Evolutionary conservation across 2,329 filamentous ascomycete species (phyloP), one percentile per base, ranked within the genome.

Genomic region (Myriosclerotinia scirpicola): DNA sequence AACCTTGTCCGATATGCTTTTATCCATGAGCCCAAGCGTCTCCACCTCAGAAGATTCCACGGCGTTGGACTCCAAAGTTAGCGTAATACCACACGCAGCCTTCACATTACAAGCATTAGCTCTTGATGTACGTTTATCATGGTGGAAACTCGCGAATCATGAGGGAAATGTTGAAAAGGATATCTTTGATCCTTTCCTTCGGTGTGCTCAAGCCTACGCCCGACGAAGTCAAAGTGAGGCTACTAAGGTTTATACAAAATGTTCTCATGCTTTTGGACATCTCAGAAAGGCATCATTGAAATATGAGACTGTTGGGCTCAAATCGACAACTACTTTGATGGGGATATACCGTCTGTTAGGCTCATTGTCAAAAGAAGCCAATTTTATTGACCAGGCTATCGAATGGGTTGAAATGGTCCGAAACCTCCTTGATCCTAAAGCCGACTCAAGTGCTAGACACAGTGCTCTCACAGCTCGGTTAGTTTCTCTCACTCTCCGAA

Each of bases 1-100:
- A 60, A 83, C 81, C 0, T 74, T 92, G 1, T 87, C 88, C 0
- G 87, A 90, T 70, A 81, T 82, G 3, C 78, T 93, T 0, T 79
- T 93, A 1, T 84, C 86, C 0, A 77, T 93, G 1, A 85, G 87
- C 38, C 90, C 90, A 1, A 89, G 85, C 72, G 80, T 90, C n/a
- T 86, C 89, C 2, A 80, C 80, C 59, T 83, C 85, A 12, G 85
- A 88, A 52, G 90, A 93, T 72, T 77, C 76, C 4, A 70, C 81
- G 1, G 86, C 86, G 0, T 73, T 78, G 5, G 84, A 89, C 67
- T 77, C 81, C 11, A 81, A 82, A 36, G 76, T 87, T 9, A 85
- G 82, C 68, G 81, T 87, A 4, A 80, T 80, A 1, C 87, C 90
- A 1, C 78, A 82, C 30, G 76, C 80, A 1, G 84, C 85, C 1